A percentile compares a stretch with the other conserved stretches of the same genome.
Evolutionary conservation across 2,329 filamentous ascomycete genomes (phyloP).

Genomic region (Fusarium buxicola): DNA sequence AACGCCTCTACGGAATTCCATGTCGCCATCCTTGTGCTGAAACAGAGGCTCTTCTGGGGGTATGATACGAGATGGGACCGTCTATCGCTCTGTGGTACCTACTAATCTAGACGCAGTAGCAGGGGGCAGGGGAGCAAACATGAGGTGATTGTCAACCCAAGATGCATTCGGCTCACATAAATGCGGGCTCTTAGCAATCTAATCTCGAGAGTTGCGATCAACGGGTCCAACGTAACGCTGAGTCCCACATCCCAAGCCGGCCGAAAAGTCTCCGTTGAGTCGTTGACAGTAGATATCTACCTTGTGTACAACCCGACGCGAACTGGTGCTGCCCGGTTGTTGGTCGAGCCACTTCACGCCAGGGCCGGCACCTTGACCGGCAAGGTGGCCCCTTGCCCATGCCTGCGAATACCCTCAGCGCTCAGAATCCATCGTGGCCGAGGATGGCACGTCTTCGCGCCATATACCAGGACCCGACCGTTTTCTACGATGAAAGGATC

Average conservation of each 20-base stretch:
- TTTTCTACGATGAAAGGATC: conserved; percentile 31
- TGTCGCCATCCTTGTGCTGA: conserved; percentile 42
- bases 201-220: conserved; percentile 13
- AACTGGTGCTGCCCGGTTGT: conserved; percentile 16
- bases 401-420: conserved; percentile 31
- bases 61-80: conserved; percentile 28
- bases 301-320: no score
- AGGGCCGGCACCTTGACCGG: conserved; percentile 12
- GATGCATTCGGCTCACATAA: conserved; percentile 18
- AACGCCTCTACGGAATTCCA: conserved; percentile 20
- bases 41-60: conserved; percentile 44
- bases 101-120: conserved; percentile 30
- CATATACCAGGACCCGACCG: conserved; percentile 3
- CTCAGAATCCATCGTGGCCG: conserved; percentile 5
- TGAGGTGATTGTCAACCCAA: conserved; percentile 20
- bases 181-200: conserved; percentile 10
- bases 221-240: conserved; percentile 23
- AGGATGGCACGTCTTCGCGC: conserved; percentile 14
- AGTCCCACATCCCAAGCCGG: conserved; percentile 25
- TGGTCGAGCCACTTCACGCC: conserved; percentile 8
- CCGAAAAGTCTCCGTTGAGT: conserved; percentile 3
- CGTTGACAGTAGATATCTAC: no score
- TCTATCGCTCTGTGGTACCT: conserved; percentile 27
- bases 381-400: conserved; percentile 28
- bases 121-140: conserved; percentile 26